Percentiles rank a stretch among this genome's conserved stretches.
These are phyloP conservation scores for Talaromyces wortmannii DNA, from an alignment of 495 filamentous ascomycete species.

Conservation along the genomic window DNA sequence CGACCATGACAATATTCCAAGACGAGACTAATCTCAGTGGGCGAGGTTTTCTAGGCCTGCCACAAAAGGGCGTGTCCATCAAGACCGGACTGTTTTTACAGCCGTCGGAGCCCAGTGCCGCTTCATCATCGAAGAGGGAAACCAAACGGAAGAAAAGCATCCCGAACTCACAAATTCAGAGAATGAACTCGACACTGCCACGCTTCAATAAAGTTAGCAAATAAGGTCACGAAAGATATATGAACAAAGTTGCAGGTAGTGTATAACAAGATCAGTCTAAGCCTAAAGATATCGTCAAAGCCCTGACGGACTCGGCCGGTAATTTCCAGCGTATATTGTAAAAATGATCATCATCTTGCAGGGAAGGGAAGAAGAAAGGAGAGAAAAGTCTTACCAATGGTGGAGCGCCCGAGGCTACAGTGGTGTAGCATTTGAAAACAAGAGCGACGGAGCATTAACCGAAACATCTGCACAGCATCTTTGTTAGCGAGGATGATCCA, in stretches of 20 bases:
- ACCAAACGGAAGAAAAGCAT: conserved; percentile 1
- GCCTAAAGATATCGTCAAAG: conserved; percentile 77
- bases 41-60: conserved; percentile 99
- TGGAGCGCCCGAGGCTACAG: neutral
- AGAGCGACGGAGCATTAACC: neutral
- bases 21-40: conserved; percentile 65
- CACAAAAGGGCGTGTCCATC: conserved; percentile 91
- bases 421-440: neutral
- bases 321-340: conserved; percentile 99
- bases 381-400: neutral
- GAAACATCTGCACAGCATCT: neutral
- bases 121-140: conserved; percentile 70
- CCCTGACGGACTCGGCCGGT: conserved; percentile 83
- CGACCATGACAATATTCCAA: conserved; percentile 7
- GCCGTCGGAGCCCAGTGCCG: conserved; percentile 99
- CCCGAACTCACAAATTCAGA: conserved; percentile 18
- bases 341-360: conserved; percentile 72
- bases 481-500: neutral
- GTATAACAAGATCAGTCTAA: conserved; percentile 67
- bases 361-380: neutral
- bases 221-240: neutral
- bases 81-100: conserved; percentile 46
- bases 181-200: neutral
- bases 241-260: neutral
- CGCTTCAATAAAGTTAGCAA: neutral